Evolutionary conservation across 306 rosid species (phyloP).

Genomic region (Urtica urens): DNA sequence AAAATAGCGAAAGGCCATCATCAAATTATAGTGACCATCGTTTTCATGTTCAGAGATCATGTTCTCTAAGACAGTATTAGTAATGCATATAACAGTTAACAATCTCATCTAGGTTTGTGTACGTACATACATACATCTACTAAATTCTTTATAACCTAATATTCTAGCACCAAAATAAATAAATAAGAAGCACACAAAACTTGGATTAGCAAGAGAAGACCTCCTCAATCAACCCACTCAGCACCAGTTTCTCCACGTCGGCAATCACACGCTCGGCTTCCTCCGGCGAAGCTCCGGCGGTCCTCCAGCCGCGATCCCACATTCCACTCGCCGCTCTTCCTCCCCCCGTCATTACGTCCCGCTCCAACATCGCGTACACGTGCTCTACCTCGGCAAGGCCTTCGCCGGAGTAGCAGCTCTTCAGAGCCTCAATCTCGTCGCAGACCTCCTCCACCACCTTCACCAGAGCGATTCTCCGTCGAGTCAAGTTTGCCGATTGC

Average conservation of each 20-base stretch:
- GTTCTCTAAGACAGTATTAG: no score
- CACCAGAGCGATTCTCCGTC: slow-evolving; percentile 28
- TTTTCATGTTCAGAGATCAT: no score
- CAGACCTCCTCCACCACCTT: slow-evolving; percentile 50
- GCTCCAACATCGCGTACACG: slow-evolving; percentile 46
- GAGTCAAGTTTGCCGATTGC: slow-evolving; percentile 27
- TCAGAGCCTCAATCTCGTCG: slow-evolving; percentile 33
- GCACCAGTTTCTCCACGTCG: slow-evolving; percentile 45
- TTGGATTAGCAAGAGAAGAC: slow-evolving; percentile 42
- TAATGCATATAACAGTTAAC: no score
- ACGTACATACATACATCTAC: not conserved
- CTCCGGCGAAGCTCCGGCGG: slow-evolving; percentile 46
- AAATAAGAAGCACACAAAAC: slow-evolving; percentile 17
- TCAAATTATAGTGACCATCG: no score
- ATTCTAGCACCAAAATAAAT: slow-evolving; percentile 7
- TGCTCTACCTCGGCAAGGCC: slow-evolving; percentile 28
- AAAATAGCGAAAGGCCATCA: no score
- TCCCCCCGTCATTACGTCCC: slow-evolving; percentile 50
- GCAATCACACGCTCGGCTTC: slow-evolving; percentile 61
- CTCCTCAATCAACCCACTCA: slow-evolving; percentile 63
- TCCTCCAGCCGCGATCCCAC: slow-evolving; percentile 77
- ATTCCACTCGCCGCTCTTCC: slow-evolving; percentile 46
- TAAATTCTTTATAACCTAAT: slow-evolving; percentile 17
- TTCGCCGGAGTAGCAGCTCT: slow-evolving; percentile 21
- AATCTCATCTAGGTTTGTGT: no score